These are phyloP conservation scores for Tetrapisispora namnaoensis DNA, from an alignment of 805 yeast species.

Conservation along the genomic window DNA sequence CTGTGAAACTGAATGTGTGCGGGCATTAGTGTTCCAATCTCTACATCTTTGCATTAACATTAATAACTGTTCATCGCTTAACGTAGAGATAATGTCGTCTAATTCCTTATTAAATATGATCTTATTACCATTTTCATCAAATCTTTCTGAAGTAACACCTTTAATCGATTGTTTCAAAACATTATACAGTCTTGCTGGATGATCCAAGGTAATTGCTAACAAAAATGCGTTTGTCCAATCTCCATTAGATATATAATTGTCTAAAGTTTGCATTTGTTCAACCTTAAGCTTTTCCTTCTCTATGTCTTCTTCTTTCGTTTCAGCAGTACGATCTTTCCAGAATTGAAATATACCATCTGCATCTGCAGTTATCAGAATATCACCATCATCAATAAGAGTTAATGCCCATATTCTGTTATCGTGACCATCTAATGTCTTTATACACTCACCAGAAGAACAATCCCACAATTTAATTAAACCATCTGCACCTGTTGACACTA, in stretches of 20 bases:
- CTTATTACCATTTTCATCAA: conserved; percentile 2
- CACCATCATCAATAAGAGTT: conserved; percentile 55
- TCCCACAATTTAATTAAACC: conserved; percentile 93
- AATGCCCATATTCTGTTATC: conserved; percentile 93
- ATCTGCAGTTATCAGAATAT: conserved; percentile 72
- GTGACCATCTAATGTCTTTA: conserved; percentile 84
- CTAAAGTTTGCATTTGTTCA: conserved; percentile 82
- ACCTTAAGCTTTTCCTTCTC: conserved; percentile 46
- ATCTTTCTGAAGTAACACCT: conserved; percentile 33
- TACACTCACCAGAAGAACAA: conserved; percentile 59
- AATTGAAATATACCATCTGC: conserved; percentile 87
- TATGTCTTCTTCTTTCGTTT: conserved; percentile 42
- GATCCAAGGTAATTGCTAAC: conserved; percentile 77
- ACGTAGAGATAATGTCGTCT: conserved; percentile 49
- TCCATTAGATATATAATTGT: conserved; percentile 57
- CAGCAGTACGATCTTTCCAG: conserved; percentile 85
- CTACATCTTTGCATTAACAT: conserved; percentile 64
- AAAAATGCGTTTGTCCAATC: conserved; percentile 87
- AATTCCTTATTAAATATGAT: conserved; percentile 37
- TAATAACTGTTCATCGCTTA: conserved; percentile 51
- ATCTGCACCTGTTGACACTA: conserved; percentile 80
- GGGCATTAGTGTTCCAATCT: conserved; percentile 91
- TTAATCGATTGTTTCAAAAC: conserved; percentile 54
- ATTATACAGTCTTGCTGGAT: conserved; percentile 78
- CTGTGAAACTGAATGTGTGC: conserved; percentile 73